phyloP scores from a whole-genome alignment of 305 asterid genomes.

The Andrographis paniculata region DNA sequence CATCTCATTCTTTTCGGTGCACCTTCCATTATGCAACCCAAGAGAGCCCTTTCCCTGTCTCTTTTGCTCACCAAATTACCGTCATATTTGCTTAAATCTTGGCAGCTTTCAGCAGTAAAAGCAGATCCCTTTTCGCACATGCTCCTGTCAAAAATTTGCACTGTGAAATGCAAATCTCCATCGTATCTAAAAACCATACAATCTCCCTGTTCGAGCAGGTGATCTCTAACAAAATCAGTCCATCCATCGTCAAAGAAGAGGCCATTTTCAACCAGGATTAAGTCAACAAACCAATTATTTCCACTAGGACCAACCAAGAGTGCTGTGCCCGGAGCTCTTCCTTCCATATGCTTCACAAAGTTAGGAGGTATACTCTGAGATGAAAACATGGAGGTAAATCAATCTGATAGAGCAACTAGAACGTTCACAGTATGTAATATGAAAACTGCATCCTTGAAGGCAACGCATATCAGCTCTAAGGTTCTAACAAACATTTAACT shows the following conservation, averaged over 20 bases:
- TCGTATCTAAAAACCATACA: slow-evolving; percentile 68
- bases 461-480: slow-evolving; percentile 1
- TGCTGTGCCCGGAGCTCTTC: slow-evolving; percentile 37
- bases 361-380: slow-evolving; percentile 62
- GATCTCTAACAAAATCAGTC: slow-evolving; percentile 65
- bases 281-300: slow-evolving; percentile 51
- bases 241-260: slow-evolving; percentile 60
- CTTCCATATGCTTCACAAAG: slow-evolving; percentile 50
- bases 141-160: slow-evolving; percentile 64
- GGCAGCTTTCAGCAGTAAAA: slow-evolving; percentile 49
- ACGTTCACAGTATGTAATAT: neutral
- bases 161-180: slow-evolving; percentile 59
- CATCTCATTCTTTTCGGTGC: slow-evolving; percentile 62
- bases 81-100: slow-evolving; percentile 33
- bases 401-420: neutral
- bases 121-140: slow-evolving; percentile 76
- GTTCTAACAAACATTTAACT: neutral
- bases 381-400: neutral
- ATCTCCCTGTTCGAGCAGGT: slow-evolving; percentile 66
- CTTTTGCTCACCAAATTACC: slow-evolving; percentile 39
- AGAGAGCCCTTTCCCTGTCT: slow-evolving; percentile 44
- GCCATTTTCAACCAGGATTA: slow-evolving; percentile 38
- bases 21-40: slow-evolving; percentile 40
- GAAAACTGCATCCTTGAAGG: neutral
- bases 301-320: slow-evolving; percentile 76